A percentile compares a stretch with the other conserved stretches of the same genome.
Evolutionary conservation across 805 yeast genomes (phyloP).

Genomic region (Schizosaccharomyces lindneri): DNA sequence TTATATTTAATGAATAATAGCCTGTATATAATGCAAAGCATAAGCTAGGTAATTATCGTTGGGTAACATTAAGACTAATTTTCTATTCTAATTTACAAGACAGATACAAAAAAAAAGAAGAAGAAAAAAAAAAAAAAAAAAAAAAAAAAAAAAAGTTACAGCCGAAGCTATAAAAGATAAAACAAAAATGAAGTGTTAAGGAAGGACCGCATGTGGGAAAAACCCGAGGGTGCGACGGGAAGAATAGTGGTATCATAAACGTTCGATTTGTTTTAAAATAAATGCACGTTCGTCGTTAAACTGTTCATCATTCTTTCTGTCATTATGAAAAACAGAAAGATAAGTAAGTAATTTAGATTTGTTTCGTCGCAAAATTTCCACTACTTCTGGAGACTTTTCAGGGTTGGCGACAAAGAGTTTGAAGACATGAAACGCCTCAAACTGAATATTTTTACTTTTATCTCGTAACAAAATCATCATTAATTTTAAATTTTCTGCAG

Average conservation of each 20-base stretch:
- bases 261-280: conserved; percentile 45
- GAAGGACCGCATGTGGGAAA: too few relatives aligned
- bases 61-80: too few relatives aligned
- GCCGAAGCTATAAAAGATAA: too few relatives aligned
- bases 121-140: too few relatives aligned
- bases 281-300: conserved; percentile 62
- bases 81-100: too few relatives aligned
- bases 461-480: conserved; percentile 72
- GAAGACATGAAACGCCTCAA: conserved; percentile 80
- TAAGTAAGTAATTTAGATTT: conserved; percentile 50
- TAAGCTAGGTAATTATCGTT: too few relatives aligned
- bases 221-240: too few relatives aligned
- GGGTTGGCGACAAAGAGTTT: conserved; percentile 93
- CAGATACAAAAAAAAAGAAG: too few relatives aligned
- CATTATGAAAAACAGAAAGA: conserved; percentile 37
- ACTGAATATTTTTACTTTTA: conserved; percentile 66
- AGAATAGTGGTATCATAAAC: background rate
- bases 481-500: conserved; percentile 59
- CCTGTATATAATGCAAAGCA: too few relatives aligned
- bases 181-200: too few relatives aligned
- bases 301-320: conserved; percentile 27
- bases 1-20: too few relatives aligned
- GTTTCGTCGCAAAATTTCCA: conserved; percentile 64
- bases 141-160: too few relatives aligned
- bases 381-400: conserved; percentile 50